Conservation (phyloP, 257 asterid genomes). For the Solanum tarapatanum region DNA sequence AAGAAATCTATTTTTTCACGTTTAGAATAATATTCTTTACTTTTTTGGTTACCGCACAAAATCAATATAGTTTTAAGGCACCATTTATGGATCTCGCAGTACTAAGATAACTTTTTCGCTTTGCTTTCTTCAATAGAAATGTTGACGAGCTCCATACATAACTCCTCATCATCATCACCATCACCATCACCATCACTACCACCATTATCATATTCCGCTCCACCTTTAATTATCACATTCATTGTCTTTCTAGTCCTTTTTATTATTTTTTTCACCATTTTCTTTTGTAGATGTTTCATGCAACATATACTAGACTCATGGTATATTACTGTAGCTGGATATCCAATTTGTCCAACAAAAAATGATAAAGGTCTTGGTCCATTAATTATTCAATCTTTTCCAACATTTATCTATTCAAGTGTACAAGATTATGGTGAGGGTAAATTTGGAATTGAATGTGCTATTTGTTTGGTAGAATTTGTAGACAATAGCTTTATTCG, state of each 20-base stretch:
- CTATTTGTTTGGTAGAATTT: conserved; percentile 77
- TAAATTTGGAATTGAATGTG: conserved; percentile 77
- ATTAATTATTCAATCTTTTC: conserved; percentile 43
- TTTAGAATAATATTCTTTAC: neutral
- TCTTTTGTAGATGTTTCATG: conserved; percentile 60
- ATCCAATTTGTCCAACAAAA: conserved; percentile 17
- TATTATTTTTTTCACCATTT: conserved; percentile 51
- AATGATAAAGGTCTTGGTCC: conserved; percentile 49
- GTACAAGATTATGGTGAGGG: conserved; percentile 59
- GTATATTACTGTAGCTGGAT: conserved; percentile 23
- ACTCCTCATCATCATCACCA: neutral
- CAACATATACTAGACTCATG: conserved; percentile 43
- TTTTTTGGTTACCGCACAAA: neutral
- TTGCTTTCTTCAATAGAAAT: neutral
- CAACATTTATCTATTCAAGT: conserved; percentile 54
- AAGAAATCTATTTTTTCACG: neutral
- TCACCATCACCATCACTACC: neutral
- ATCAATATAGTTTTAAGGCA: neutral
- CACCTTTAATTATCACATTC: conserved; percentile 41
- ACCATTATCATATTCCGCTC: conserved; percentile 24
- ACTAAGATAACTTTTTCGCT: neutral
- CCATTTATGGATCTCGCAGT: neutral
- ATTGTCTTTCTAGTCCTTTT: conserved; percentile 51
- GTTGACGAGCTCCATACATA: neutral
- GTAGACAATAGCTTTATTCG: conserved; percentile 48